phyloP scores from a whole-genome alignment of 2,329 filamentous ascomycete genomes.

The Aspergillus brunneoviolaceus region DNA sequence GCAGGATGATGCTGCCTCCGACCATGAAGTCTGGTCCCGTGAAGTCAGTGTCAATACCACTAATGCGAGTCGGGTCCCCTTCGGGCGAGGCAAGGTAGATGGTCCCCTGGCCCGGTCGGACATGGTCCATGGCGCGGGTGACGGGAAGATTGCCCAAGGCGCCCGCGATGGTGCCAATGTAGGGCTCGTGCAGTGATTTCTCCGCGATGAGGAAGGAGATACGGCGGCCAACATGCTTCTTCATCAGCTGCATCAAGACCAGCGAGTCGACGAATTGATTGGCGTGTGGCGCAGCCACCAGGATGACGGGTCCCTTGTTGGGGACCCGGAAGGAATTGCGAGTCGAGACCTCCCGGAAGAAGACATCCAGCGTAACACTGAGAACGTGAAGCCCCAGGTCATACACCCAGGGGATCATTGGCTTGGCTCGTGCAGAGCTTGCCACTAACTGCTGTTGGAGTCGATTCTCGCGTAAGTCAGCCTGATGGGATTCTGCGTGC shows the following conservation, averaged over 20 bases:
- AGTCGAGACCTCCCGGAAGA: constrained; percentile 93
- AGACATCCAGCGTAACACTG: too few relatives aligned
- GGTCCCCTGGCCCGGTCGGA: constrained; percentile 75
- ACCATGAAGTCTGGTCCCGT: too few relatives aligned
- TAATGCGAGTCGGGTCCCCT: too few relatives aligned
- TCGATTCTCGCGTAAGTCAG: too few relatives aligned
- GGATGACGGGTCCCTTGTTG: constrained; percentile 81
- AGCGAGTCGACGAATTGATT: constrained; percentile 98
- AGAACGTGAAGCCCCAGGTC: too few relatives aligned
- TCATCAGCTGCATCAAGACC: constrained; percentile 86
- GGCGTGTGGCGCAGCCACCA: constrained; percentile 94
- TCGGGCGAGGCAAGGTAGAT: constrained; percentile 70
- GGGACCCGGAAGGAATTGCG: constrained; percentile 94
- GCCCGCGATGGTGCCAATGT: constrained; percentile 83
- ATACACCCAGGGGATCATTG: too few relatives aligned
- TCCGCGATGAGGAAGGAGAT: constrained; percentile 92
- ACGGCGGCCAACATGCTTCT: constrained; percentile 80
- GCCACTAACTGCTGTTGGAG: too few relatives aligned
- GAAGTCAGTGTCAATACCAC: too few relatives aligned
- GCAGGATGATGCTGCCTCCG: too few relatives aligned
- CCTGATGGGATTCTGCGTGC: too few relatives aligned
- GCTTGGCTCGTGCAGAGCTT: too few relatives aligned
- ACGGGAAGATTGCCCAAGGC: constrained; percentile 91
- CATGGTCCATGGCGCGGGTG: constrained; percentile 82
- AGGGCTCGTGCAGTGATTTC: constrained; percentile 85